Percentiles rank a stretch among this genome's conserved stretches.
Evolutionary conservation across 2,329 filamentous ascomycete species (phyloP).

Genomic region (Beauveria brongniartii): DNA sequence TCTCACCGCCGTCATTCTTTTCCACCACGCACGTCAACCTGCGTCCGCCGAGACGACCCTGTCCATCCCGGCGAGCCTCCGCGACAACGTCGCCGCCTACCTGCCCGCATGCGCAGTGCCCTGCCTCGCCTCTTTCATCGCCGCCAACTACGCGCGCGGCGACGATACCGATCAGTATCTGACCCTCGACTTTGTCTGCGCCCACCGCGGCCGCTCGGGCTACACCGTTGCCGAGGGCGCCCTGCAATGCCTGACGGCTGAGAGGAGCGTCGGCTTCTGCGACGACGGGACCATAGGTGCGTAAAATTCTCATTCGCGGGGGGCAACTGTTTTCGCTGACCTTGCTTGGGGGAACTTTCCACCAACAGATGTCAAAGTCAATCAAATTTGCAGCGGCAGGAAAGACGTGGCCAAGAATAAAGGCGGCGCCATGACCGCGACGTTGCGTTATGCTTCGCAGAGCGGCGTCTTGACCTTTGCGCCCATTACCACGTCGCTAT

Average conservation of each 20-base stretch:
- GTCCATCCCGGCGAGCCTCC: conserved; percentile 17
- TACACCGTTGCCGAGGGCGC: conserved; percentile 67
- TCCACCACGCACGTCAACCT: neutral
- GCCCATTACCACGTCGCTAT: conserved; percentile 6
- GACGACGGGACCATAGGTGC: conserved; percentile 31
- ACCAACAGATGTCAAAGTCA: conserved; percentile 35
- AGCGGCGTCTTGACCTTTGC: conserved; percentile 24
- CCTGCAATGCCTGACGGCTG: conserved; percentile 56
- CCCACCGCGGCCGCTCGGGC: conserved; percentile 47
- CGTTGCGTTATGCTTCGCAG: conserved; percentile 33
- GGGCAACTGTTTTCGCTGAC: too few species aligned
- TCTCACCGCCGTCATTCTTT: conserved; percentile 10
- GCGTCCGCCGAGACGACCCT: conserved; percentile 15
- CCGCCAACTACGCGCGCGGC: conserved; percentile 43
- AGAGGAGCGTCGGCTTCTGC: conserved; percentile 44
- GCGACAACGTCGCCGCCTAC: conserved; percentile 31
- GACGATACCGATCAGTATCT: conserved; percentile 39
- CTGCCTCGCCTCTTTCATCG: conserved; percentile 57
- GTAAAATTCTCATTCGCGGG: neutral
- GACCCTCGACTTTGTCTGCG: conserved; percentile 57
- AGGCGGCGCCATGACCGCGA: conserved; percentile 50
- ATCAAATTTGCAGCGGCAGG: conserved; percentile 49
- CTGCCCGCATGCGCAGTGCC: conserved; percentile 51
- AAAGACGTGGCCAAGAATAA: conserved; percentile 46
- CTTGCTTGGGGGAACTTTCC: too few species aligned